Evolutionary conservation across 2,329 filamentous ascomycete genomes (phyloP).

Genomic region (Tolypocladium inflatum): DNA sequence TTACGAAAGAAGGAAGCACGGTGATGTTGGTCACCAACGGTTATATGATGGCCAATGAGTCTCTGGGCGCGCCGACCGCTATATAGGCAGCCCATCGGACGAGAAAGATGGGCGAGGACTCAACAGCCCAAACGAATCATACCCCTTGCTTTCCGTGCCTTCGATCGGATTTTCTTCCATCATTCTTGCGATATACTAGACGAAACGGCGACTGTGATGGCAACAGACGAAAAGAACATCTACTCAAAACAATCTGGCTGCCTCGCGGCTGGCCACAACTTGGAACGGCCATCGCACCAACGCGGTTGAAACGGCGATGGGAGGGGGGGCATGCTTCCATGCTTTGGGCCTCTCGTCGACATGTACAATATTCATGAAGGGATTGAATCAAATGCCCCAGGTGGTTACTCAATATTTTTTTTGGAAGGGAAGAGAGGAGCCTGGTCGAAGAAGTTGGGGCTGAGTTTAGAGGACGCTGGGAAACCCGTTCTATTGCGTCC

Average conservation of each 20-base stretch:
- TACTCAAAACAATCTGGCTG: no score
- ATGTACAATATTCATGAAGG: conserved; percentile 3
- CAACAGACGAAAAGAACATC: no score
- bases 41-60: neutral
- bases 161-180: neutral
- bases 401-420: neutral
- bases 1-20: neutral
- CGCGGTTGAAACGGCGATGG: neutral
- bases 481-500: neutral
- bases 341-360: neutral
- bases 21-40: neutral
- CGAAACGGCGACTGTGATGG: neutral
- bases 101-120: neutral
- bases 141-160: neutral
- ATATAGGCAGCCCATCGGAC: neutral
- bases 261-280: neutral
- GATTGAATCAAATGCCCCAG: neutral
- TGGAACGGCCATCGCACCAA: neutral
- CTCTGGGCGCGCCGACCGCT: neutral
- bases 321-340: neutral
- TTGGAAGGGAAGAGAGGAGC: neutral
- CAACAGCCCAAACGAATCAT: neutral
- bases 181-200: neutral
- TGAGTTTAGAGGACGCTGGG: neutral
- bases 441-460: neutral